A percentile compares a stretch with the other conserved stretches of the same genome.
phyloP scores from a whole-genome alignment of 805 yeast species.

The Metschnikowia arizonensis region DNA sequence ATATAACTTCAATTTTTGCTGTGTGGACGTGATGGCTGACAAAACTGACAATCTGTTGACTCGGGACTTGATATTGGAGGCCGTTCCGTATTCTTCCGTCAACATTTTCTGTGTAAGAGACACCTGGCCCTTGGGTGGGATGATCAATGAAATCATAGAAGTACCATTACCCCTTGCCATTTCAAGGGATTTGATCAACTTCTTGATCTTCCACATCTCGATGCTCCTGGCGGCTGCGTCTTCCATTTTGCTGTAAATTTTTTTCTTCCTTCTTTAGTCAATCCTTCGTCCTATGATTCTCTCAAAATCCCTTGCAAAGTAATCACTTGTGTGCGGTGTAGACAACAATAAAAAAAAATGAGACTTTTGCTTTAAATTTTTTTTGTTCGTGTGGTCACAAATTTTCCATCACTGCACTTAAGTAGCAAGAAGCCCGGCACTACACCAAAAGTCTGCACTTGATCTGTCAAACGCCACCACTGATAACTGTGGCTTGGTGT shows the following conservation, averaged over 20 bases:
- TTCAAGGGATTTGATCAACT: conserved; percentile 81
- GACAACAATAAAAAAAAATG: conserved; percentile 1
- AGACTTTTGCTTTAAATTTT: conserved; percentile 2
- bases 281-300: not conserved
- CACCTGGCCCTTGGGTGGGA: conserved; percentile 94
- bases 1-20: conserved; percentile 90
- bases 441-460: not conserved
- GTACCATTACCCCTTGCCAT: conserved; percentile 98
- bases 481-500: not conserved
- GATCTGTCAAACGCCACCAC: not conserved
- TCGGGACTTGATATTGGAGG: conserved; percentile 95
- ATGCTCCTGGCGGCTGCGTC: conserved; percentile 82
- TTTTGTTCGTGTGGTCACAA: conserved; percentile 5
- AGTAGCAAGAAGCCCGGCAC: not conserved
- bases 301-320: too few species aligned
- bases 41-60: conserved; percentile 93
- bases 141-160: conserved; percentile 94
- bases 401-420: conserved; percentile 6
- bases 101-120: conserved; percentile 83
- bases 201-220: conserved; percentile 98
- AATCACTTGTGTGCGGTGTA: conserved; percentile 1
- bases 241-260: conserved; percentile 13
- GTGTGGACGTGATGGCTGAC: conserved; percentile 97
- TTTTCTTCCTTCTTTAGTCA: not conserved
- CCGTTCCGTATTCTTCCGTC: conserved; percentile 98